Percentiles rank a stretch among this genome's conserved stretches.
phyloP scores from a whole-genome alignment of 805 yeast genomes.

The Candida hungchunana region DNA sequence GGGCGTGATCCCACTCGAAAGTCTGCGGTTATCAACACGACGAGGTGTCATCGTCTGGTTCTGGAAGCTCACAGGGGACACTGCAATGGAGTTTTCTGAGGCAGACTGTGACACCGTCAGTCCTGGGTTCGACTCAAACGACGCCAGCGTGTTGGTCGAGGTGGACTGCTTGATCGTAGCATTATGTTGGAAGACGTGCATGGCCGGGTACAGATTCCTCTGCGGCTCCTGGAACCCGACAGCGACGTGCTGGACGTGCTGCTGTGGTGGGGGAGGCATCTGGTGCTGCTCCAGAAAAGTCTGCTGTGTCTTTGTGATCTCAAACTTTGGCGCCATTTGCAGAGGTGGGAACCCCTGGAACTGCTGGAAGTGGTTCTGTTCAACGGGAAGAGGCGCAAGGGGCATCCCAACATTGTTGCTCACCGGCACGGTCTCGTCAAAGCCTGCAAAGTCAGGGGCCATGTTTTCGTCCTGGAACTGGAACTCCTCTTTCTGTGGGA shows the following conservation, averaged over 20 bases:
- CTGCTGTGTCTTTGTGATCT: conserved; percentile 8
- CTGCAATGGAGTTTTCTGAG: conserved; percentile 20
- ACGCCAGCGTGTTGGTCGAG: conserved; percentile 27
- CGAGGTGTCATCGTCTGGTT: conserved; percentile 10
- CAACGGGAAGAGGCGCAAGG: conserved; percentile 7
- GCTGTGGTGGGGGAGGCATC: conserved; percentile 8
- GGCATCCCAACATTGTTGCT: conserved; percentile 5
- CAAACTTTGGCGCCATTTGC: conserved; percentile 14
- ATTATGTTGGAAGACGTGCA: conserved; percentile 15
- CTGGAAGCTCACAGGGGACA: conserved; percentile 13
- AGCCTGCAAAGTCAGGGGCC: conserved; percentile 3
- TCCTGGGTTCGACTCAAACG: conserved; percentile 29
- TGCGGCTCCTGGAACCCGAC: conserved; percentile 4
- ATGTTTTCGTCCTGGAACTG: conserved; percentile 13
- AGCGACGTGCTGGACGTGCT: background rate
- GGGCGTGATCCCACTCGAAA: conserved; percentile 20
- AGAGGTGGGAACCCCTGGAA: conserved; percentile 4
- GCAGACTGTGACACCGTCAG: conserved; percentile 24
- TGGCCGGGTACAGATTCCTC: conserved; percentile 15
- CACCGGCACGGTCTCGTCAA: conserved; percentile 10
- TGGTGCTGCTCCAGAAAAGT: conserved; percentile 8
- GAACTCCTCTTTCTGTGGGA: background rate
- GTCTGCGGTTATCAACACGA: conserved; percentile 5
- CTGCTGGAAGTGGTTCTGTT: conserved; percentile 4
- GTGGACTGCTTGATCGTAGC: conserved; percentile 25